phyloP scores from a whole-genome alignment of 2,329 filamentous ascomycete species.

The Apiospora marii region DNA sequence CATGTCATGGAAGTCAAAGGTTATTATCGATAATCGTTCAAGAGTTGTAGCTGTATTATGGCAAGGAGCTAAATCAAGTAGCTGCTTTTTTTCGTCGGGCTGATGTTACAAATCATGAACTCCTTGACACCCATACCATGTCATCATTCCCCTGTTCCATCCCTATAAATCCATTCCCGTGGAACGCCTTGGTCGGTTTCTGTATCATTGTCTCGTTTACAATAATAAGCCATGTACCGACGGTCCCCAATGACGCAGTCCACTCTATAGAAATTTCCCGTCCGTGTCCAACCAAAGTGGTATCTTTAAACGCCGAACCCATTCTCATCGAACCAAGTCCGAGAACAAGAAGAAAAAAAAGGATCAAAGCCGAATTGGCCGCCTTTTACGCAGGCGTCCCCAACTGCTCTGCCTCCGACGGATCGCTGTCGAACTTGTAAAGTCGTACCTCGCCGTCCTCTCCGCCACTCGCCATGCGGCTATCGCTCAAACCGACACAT shows the following conservation, averaged over 20 bases:
- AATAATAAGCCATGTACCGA: constrained; percentile 1
- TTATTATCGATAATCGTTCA: background rate
- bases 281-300: constrained; percentile 27
- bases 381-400: constrained; percentile 57
- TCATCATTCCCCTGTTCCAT: background rate
- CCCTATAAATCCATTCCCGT: background rate
- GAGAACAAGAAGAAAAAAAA: background rate
- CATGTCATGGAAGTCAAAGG: background rate
- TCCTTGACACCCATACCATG: background rate
- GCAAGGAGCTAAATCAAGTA: background rate
- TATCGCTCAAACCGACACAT: constrained; percentile 90
- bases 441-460: constrained; percentile 93
- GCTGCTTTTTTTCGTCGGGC: background rate
- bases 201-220: background rate
- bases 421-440: constrained; percentile 73
- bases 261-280: background rate
- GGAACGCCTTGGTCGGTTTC: background rate
- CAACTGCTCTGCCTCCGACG: constrained; percentile 52
- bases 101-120: constrained; percentile 9
- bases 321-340: background rate
- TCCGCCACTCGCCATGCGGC: constrained; percentile 86
- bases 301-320: constrained; percentile 22
- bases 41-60: background rate
- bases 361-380: background rate
- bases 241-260: constrained; percentile 4